These are phyloP conservation scores for Phytopythium vexans DNA, from an alignment of 352 stramenopile species.

Conservation along the genomic window DNA sequence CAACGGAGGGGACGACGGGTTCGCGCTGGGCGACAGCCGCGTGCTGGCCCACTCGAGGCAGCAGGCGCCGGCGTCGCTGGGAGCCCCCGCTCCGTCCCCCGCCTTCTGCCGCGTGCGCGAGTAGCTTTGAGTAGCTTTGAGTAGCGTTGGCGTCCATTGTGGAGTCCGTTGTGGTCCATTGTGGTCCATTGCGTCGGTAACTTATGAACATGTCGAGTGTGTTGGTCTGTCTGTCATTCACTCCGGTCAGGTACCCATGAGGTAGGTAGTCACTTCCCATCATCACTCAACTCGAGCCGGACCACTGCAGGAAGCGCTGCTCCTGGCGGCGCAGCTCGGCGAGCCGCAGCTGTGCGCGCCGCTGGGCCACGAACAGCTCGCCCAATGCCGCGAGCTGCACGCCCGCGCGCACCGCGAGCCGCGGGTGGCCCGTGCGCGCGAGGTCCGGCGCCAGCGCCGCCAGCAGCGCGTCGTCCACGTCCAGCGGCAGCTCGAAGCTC, in stretches of 20 bases:
- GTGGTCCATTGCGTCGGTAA: too few relatives aligned
- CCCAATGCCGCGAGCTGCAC: slow-evolving; percentile 46
- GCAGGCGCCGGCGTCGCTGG: slow-evolving; percentile 20
- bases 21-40: slow-evolving; percentile 11
- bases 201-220: background rate
- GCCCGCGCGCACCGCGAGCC: slow-evolving; percentile 51
- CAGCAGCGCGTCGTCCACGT: slow-evolving; percentile 48
- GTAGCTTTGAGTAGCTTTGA: slow-evolving; percentile 13
- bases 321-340: slow-evolving; percentile 34
- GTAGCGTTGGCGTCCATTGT: too few relatives aligned
- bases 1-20: slow-evolving; percentile 13
- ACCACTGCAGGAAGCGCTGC: slow-evolving; percentile 51
- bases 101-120: slow-evolving; percentile 32
- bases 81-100: slow-evolving; percentile 8
- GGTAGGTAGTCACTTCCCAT: background rate
- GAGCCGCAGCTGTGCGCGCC: slow-evolving; percentile 32
- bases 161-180: too few relatives aligned
- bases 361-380: slow-evolving; percentile 35
- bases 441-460: slow-evolving; percentile 37
- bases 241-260: too few relatives aligned
- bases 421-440: slow-evolving; percentile 42
- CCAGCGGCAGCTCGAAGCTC: slow-evolving; percentile 60
- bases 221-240: background rate
- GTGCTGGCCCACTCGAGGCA: slow-evolving; percentile 2
- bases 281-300: background rate